Base-by-base conservation (phyloP, 345 rosid genomes). In the Microcos paniculata region DNA sequence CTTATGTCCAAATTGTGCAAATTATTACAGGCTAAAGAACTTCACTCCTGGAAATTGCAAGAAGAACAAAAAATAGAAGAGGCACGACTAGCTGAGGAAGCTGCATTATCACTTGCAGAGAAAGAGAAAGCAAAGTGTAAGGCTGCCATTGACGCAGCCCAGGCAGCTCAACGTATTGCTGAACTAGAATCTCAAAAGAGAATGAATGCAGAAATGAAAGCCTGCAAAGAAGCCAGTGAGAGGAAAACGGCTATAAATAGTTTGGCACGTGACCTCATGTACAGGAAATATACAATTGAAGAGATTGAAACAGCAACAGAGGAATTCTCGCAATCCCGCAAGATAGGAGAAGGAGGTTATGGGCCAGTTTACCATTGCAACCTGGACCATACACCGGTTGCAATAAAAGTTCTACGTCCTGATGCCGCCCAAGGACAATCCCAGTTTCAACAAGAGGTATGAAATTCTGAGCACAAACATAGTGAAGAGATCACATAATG, bases 291-390 rank as follows among this genome's bases (percentile, higher is more conserved):
- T 81, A 24, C 77, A 5, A 91, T 93, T 42, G 90, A 90, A 76
- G 98, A 95, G 84, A 90, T 95, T 38, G 97, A 93, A 85, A 69
- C 46, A 59, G 97, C 97, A 74, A 87, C 98, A 1, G 82, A 89
- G 3, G 63, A 82, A 63, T 91, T 95, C 59, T 23, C 89, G 0
- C 74, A 53, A 4, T 75, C 86, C 26, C 91, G 80, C 48, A 93
- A 91, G 85, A 84, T 95, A 15, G 99, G 99, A 40, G 99, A 93
- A 89, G 98, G 99, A 57, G 99, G 99, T 33, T 95, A 95, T 63
- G 97, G 97, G 15, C 98, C 99, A 24, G 99, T 93, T 23, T 95
- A 84, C 84, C 83, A 70, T 66, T 79, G 90, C 56, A 58, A 72
- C 42, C 76, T 95, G 66, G 93, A 93, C 80, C 93, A 86, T 40